phyloP scores from a whole-genome alignment of 495 filamentous ascomycete genomes.

The Annulohypoxylon maeteangense region DNA sequence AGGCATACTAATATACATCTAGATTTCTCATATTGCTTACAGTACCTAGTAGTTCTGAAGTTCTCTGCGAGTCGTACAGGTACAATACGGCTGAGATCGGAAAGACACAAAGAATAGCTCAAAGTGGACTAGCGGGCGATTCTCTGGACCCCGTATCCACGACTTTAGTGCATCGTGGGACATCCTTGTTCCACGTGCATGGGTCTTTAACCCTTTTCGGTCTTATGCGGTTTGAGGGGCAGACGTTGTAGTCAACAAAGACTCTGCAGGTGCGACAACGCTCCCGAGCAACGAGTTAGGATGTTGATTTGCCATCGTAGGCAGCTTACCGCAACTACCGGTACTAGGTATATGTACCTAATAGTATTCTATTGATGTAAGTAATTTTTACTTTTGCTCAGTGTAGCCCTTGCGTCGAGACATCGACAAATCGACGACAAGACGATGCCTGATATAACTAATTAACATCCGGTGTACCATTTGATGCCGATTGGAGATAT shows the following conservation, averaged over 20 bases:
- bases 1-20: neutral
- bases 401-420: neutral
- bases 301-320: neutral
- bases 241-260: conserved; percentile 16
- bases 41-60: conserved; percentile 9
- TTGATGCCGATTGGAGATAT: neutral
- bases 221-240: conserved; percentile 3
- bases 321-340: neutral
- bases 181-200: conserved; percentile 30
- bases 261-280: neutral
- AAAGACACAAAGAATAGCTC: neutral
- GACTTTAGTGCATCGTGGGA: conserved; percentile 15
- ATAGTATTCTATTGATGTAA: too few relatives aligned
- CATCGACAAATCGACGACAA: neutral
- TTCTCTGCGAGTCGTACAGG: conserved; percentile 13
- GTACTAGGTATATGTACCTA: neutral
- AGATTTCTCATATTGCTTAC: conserved; percentile 9
- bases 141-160: conserved; percentile 10
- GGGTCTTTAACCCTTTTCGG: conserved; percentile 23
- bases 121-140: conserved; percentile 20
- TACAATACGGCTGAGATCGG: conserved; percentile 5
- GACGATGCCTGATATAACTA: too few relatives aligned
- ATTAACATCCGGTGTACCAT: neutral
- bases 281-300: neutral
- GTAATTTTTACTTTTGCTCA: neutral